phyloP scores from a whole-genome alignment of 2,329 filamentous ascomycete genomes.

The Sporothrix sp. region DNA sequence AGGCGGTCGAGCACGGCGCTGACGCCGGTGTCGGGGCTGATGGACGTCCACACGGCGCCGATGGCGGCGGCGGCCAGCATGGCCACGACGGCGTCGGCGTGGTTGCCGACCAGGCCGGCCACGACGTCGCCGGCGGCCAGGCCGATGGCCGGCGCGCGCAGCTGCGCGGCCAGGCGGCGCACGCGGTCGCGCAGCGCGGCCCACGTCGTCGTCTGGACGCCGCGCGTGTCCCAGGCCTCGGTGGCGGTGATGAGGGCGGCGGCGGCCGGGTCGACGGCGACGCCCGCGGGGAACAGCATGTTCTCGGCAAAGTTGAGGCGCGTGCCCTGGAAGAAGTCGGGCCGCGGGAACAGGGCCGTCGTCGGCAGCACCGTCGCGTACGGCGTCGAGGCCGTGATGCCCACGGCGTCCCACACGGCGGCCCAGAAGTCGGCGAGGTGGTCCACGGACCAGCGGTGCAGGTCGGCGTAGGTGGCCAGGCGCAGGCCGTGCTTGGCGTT shows the following conservation, averaged over 20 bases:
- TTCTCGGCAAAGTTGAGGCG: constrained; percentile 93
- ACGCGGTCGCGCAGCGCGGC: constrained; percentile 69
- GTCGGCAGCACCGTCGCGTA: constrained; percentile 59
- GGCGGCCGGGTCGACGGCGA: constrained; percentile 47
- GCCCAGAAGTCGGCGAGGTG: constrained; percentile 72
- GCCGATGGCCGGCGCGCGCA: constrained; percentile 49
- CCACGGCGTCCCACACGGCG: constrained; percentile 74
- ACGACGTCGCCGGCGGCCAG: constrained; percentile 48
- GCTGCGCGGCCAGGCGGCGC: constrained; percentile 58
- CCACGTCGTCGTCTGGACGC: constrained; percentile 52
- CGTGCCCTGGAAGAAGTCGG: constrained; percentile 71
- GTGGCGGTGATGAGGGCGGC: constrained; percentile 72
- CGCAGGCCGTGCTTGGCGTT: constrained; percentile 56
- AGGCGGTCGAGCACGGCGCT: constrained; percentile 83
- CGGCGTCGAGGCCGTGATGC: constrained; percentile 56
- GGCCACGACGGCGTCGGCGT: constrained; percentile 74
- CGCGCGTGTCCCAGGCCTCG: constrained; percentile 51
- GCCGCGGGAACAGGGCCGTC: constrained; percentile 73
- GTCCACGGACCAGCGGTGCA: constrained; percentile 78
- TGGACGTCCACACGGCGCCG: constrained; percentile 85
- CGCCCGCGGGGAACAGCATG: constrained; percentile 60
- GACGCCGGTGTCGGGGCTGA: constrained; percentile 86
- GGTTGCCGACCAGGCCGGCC: constrained; percentile 79
- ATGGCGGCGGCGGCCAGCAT: constrained; percentile 76
- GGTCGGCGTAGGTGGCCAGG: constrained; percentile 58